Evolutionary conservation across 805 yeast species (phyloP).

Genomic region (Starmera amethionina): DNA sequence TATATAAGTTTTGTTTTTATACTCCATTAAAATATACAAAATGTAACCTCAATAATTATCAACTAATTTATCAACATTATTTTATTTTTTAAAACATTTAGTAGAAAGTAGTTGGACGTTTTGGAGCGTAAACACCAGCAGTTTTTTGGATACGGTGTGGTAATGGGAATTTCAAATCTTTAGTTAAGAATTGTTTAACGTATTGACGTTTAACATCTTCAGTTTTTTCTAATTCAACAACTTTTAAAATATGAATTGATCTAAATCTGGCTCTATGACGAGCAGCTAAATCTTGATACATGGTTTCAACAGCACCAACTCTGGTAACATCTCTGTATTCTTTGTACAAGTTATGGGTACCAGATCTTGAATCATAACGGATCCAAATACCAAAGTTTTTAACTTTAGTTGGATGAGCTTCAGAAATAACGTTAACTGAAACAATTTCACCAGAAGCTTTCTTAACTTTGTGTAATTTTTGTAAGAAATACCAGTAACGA

Average conservation of each 20-base stretch:
- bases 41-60: background rate
- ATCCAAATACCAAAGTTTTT: constrained; percentile 99
- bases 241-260: constrained; percentile 98
- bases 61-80: background rate
- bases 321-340: constrained; percentile 99
- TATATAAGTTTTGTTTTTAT: background rate
- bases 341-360: constrained; percentile 99
- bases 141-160: constrained; percentile 98
- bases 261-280: constrained; percentile 99
- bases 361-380: constrained; percentile 99
- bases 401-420: constrained; percentile 97
- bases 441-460: constrained; percentile 99
- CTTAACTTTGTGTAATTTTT: constrained; percentile 98
- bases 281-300: constrained; percentile 99
- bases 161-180: constrained; percentile 98
- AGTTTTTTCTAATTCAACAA: constrained; percentile 95
- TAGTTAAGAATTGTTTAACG: constrained; percentile 92
- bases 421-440: constrained; percentile 82
- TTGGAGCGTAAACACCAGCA: constrained; percentile 77
- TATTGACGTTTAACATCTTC: constrained; percentile 99
- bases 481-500: constrained; percentile 99
- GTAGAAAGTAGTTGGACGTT: constrained; percentile 97
- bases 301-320: constrained; percentile 96
- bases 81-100: constrained; percentile 29
- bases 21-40: constrained; percentile 5